These are phyloP conservation scores for Zostera marina DNA, from an alignment of 116 monocot species.

Conservation along the genomic window DNA sequence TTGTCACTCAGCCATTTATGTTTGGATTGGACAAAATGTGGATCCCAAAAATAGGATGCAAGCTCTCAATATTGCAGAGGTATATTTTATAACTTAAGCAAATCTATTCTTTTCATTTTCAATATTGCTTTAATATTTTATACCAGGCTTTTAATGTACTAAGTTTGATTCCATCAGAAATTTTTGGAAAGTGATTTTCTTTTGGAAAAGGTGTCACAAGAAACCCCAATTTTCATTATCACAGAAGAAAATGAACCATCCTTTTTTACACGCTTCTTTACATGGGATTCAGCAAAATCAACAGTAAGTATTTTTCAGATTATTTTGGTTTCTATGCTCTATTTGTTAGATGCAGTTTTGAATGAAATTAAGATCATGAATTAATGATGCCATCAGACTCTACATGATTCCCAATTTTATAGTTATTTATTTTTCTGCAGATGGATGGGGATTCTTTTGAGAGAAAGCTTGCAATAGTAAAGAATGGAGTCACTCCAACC, in stretches of 20 bases:
- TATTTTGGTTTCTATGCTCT: not conserved
- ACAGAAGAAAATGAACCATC: slow-evolving; percentile 82
- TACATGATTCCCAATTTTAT: not conserved
- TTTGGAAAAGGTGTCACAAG: slow-evolving; percentile 48
- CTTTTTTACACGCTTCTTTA: slow-evolving; percentile 92
- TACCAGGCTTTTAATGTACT: slow-evolving; percentile 5
- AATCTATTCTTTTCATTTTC: not conserved
- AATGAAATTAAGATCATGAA: not conserved
- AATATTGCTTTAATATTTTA: not conserved
- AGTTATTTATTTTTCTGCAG: slow-evolving; percentile 17
- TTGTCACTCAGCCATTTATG: slow-evolving; percentile 53
- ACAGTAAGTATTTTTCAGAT: slow-evolving; percentile 28
- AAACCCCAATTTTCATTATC: slow-evolving; percentile 57
- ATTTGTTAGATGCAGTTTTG: not conserved
- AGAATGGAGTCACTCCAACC: slow-evolving; percentile 38
- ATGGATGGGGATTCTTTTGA: slow-evolving; percentile 97
- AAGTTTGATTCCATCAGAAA: slow-evolving; percentile 33
- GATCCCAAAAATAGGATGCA: slow-evolving; percentile 42
- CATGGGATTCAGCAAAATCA: slow-evolving; percentile 80
- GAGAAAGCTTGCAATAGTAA: slow-evolving; percentile 74
- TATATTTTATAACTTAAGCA: not conserved
- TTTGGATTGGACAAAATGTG: slow-evolving; percentile 80
- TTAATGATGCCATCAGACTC: not conserved
- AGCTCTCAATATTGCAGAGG: slow-evolving; percentile 63
- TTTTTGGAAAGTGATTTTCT: slow-evolving; percentile 73